These are phyloP conservation scores for Pyrus hybrid DNA, from an alignment of 331 rosid species.

Conservation along the genomic window DNA sequence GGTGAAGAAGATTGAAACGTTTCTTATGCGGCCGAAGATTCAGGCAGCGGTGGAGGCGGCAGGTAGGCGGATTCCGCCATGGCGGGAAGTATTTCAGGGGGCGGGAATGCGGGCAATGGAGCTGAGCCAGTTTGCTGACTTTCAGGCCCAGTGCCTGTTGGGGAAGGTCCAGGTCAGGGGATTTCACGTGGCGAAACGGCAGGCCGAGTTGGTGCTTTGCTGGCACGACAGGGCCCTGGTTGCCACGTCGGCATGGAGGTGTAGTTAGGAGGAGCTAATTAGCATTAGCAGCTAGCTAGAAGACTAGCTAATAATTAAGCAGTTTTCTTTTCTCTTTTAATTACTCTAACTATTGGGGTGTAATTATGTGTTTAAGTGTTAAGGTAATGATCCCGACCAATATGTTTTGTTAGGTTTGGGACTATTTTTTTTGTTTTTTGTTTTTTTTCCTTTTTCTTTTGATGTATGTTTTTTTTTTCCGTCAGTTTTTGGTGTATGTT, in stretches of 20 bases:
- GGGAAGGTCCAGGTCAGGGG: constrained; percentile 65
- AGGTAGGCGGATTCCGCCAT: constrained; percentile 28
- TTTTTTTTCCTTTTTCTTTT: neutral
- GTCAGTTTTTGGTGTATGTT: neutral
- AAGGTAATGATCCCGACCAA: neutral
- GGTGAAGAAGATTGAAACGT: constrained; percentile 55
- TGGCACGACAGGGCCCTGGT: constrained; percentile 73
- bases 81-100: constrained; percentile 57
- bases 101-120: constrained; percentile 77
- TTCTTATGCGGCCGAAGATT: constrained; percentile 49
- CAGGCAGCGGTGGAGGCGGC: constrained; percentile 55
- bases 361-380: neutral
- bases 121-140: constrained; percentile 77
- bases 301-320: neutral
- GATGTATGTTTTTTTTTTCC: neutral
- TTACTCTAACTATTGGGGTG: constrained; percentile 2
- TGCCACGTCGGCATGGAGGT: constrained; percentile 77
- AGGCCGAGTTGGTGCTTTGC: constrained; percentile 72
- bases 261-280: constrained; percentile 15
- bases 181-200: constrained; percentile 71
- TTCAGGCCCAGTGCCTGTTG: constrained; percentile 74
- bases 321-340: neutral
- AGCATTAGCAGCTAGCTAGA: neutral
- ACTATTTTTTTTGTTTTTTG: neutral
- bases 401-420: neutral